Percentiles rank a stretch among this genome's conserved stretches.
Evolutionary conservation across 1,139 yeast genomes (phyloP).

Genomic region (Pneumocystis jirovecii): DNA sequence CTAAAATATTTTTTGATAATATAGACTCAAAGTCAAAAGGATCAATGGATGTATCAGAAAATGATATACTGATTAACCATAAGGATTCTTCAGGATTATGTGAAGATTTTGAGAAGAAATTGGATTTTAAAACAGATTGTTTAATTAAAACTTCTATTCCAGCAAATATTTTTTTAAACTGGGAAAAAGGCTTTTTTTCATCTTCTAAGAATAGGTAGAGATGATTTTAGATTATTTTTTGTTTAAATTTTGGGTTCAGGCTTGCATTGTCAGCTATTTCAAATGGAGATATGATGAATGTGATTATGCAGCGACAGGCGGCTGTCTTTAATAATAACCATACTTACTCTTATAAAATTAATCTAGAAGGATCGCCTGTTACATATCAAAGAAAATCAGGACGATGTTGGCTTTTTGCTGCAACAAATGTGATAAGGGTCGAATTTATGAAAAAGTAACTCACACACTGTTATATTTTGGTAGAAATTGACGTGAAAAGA

Average conservation of each 20-base stretch:
- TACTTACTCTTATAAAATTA: slow-evolving; percentile 46
- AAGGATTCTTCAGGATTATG: background rate
- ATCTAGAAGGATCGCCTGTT: slow-evolving; percentile 52
- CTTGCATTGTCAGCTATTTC: slow-evolving; percentile 1
- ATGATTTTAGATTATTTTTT: background rate
- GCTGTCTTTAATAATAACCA: slow-evolving; percentile 11
- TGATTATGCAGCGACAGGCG: background rate
- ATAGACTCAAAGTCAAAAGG: background rate
- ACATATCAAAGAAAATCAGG: slow-evolving; percentile 65
- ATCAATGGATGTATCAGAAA: background rate
- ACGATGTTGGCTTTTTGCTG: slow-evolving; percentile 79
- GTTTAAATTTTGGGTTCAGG: background rate
- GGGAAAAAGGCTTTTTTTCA: background rate
- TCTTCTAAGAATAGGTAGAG: background rate
- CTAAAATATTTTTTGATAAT: background rate
- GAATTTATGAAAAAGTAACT: slow-evolving; percentile 39
- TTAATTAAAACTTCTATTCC: background rate
- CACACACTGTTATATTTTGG: background rate
- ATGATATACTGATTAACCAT: background rate
- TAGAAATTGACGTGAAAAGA: background rate
- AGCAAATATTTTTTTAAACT: background rate
- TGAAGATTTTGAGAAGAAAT: background rate
- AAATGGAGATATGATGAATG: background rate
- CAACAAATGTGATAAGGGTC: slow-evolving; percentile 55
- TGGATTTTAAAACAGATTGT: background rate